Conservation (phyloP, 371 early-diverging fungal genomes). For the Actinomortierella wolfii region DNA sequence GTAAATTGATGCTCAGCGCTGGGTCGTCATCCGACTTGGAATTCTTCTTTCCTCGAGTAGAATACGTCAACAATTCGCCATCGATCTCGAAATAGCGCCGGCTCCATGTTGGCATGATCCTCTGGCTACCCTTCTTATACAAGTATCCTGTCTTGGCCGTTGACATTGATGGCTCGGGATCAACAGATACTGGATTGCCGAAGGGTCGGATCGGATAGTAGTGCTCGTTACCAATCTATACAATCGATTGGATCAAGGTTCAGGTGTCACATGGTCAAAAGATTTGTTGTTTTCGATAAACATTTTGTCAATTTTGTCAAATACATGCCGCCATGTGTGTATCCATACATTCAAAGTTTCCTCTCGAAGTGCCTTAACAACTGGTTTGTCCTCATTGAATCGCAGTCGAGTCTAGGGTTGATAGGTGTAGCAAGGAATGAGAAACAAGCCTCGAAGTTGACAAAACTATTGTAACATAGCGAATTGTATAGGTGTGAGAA, state of each 20-base stretch:
- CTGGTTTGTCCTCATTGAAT: slow-evolving; percentile 36
- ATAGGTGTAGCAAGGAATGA: not conserved
- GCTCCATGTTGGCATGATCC: slow-evolving; percentile 76
- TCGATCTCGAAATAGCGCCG: slow-evolving; percentile 75
- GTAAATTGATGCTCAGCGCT: slow-evolving; percentile 61
- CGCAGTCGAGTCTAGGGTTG: slow-evolving; percentile 25
- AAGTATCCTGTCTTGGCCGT: slow-evolving; percentile 73
- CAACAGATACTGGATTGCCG: slow-evolving; percentile 18
- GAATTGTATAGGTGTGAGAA: not conserved
- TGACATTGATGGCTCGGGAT: slow-evolving; percentile 14
- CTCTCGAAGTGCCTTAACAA: slow-evolving; percentile 35
- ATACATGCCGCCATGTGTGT: not conserved
- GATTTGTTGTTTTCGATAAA: slow-evolving; percentile 7
- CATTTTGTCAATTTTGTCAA: not conserved
- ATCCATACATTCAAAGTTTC: slow-evolving; percentile 39
- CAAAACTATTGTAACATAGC: no score
- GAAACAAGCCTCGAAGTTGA: not conserved
- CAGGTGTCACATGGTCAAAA: not conserved
- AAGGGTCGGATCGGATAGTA: slow-evolving; percentile 48
- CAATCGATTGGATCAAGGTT: not conserved
- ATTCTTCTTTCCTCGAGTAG: slow-evolving; percentile 50
- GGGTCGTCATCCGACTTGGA: slow-evolving; percentile 49
- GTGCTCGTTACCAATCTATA: slow-evolving; percentile 41
- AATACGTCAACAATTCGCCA: slow-evolving; percentile 64
- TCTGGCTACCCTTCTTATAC: slow-evolving; percentile 70